These are phyloP conservation scores for Setaria viridis DNA, from an alignment of 202 grass and related monocot species.

Conservation along the genomic window DNA sequence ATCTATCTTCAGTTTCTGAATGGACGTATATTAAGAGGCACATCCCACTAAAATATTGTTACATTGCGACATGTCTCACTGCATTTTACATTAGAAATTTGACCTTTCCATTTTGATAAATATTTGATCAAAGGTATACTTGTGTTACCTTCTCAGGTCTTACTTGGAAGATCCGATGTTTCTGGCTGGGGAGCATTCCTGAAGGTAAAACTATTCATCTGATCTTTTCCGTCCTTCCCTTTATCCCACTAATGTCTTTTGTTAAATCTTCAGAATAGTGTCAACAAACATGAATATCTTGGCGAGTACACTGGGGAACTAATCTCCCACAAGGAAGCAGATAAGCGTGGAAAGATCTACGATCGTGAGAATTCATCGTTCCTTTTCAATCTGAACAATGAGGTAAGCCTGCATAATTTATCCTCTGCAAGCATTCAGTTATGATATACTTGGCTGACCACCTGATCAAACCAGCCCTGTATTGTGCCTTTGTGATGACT, in stretches of 20 bases:
- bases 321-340: constrained; percentile 94
- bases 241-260: constrained; percentile 24
- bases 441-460: background rate
- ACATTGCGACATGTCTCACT: background rate
- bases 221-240: background rate
- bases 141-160: constrained; percentile 61
- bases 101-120: constrained; percentile 10
- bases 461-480: background rate
- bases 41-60: background rate
- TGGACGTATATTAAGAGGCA: background rate
- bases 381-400: constrained; percentile 98
- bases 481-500: background rate
- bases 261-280: constrained; percentile 77
- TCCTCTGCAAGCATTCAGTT: background rate
- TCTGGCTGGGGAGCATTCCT: constrained; percentile 99
- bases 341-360: constrained; percentile 97
- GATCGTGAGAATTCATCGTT: constrained; percentile 96
- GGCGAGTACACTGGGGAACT: constrained; percentile 97
- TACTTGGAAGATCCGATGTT: constrained; percentile 95
- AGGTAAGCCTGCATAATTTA: constrained; percentile 56
- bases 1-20: constrained; percentile 9
- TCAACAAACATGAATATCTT: constrained; percentile 95
- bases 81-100: constrained; percentile 29
- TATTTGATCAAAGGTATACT: background rate
- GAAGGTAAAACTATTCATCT: constrained; percentile 62